Conservation (phyloP, 768 basidiomycete species). For the Boletus sensibilis region DNA sequence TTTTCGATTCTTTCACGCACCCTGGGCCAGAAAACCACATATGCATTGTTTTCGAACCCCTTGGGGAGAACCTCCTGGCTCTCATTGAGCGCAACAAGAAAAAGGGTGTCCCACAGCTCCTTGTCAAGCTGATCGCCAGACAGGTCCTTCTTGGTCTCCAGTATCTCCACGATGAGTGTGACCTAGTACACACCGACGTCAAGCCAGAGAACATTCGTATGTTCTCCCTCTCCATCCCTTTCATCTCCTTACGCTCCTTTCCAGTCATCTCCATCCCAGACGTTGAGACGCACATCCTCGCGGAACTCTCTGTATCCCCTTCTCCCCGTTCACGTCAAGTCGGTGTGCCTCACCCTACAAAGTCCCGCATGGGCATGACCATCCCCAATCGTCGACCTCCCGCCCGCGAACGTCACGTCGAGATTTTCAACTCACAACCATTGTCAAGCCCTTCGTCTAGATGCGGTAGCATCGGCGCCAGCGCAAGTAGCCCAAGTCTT, state of each 20-base stretch:
- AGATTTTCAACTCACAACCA: slow-evolving; percentile 83
- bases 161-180: slow-evolving; percentile 91
- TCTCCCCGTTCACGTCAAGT: slow-evolving; percentile 78
- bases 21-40: slow-evolving; percentile 74
- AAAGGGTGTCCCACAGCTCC: slow-evolving; percentile 75
- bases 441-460: slow-evolving; percentile 52
- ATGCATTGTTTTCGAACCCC: slow-evolving; percentile 88
- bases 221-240: slow-evolving; percentile 37
- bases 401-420: slow-evolving; percentile 60
- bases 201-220: slow-evolving; percentile 95
- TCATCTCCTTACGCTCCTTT: slow-evolving; percentile 10
- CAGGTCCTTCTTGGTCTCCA: slow-evolving; percentile 87
- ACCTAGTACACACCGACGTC: slow-evolving; percentile 89
- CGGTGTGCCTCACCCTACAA: slow-evolving; percentile 71
- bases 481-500: slow-evolving; percentile 23
- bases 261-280: slow-evolving; percentile 84
- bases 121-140: slow-evolving; percentile 83
- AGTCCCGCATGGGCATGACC: slow-evolving; percentile 57
- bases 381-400: slow-evolving; percentile 53
- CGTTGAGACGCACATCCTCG: slow-evolving; percentile 68
- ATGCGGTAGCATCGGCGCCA: slow-evolving; percentile 31
- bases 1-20: slow-evolving; percentile 88
- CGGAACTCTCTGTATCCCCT: slow-evolving; percentile 65
- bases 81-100: slow-evolving; percentile 77
- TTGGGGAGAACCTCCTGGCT: slow-evolving; percentile 75